A percentile compares a stretch with the other conserved stretches of the same genome.
Evolutionary conservation across 148 eudicot species (phyloP).

Genomic region (Dysphania ambrosioides): DNA sequence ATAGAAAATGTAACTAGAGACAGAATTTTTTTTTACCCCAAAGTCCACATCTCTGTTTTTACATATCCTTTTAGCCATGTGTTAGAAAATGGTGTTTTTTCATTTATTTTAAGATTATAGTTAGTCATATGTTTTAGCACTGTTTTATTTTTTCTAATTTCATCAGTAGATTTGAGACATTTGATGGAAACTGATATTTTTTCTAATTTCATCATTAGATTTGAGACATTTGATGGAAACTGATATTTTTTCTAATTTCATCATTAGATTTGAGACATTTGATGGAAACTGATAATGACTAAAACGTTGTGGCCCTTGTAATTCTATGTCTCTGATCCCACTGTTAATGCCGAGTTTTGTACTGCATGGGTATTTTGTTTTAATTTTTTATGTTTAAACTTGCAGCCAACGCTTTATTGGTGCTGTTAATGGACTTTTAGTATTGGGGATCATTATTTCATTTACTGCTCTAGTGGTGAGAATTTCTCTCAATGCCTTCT

Average conservation of each 20-base stretch:
- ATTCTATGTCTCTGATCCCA: neutral
- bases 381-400: neutral
- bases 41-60: neutral
- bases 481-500: conserved; percentile 4
- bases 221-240: too few species aligned
- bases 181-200: too few species aligned
- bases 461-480: conserved; percentile 85
- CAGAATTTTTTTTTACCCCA: too few species aligned
- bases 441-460: conserved; percentile 64
- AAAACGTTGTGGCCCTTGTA: neutral
- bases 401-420: conserved; percentile 88
- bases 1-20: too few species aligned
- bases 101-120: neutral
- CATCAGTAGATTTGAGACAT: too few species aligned
- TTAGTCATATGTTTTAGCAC: neutral
- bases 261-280: neutral
- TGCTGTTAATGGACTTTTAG: conserved; percentile 74
- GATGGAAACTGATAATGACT: neutral
- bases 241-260: neutral
- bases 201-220: too few species aligned
- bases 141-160: neutral
- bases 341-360: neutral
- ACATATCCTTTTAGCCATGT: neutral
- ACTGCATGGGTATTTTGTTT: neutral
- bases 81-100: neutral